Evolutionary conservation across 177 flowering plant species (phyloP).

Genomic region (Vitis hybrid): DNA sequence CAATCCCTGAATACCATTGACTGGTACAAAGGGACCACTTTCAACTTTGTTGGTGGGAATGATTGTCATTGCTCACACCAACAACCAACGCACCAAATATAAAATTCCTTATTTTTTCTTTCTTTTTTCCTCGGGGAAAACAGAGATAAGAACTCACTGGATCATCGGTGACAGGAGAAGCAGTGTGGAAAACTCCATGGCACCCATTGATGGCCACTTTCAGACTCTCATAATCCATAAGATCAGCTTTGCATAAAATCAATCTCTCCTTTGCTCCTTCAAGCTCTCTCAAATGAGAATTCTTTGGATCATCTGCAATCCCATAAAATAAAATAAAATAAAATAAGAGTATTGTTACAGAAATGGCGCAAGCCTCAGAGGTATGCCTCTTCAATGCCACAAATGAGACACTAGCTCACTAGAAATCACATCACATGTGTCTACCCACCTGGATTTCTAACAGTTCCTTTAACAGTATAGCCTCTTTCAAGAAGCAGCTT

Average conservation of each 20-base stretch:
- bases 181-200: constrained; percentile 93
- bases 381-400: too few relatives aligned
- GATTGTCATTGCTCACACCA: too few relatives aligned
- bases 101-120: neutral
- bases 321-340: neutral
- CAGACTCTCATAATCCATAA: constrained; percentile 69
- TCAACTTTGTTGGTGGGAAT: too few relatives aligned
- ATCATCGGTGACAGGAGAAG: constrained; percentile 95
- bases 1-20: too few relatives aligned
- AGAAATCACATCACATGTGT: neutral
- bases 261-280: constrained; percentile 87
- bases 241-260: constrained; percentile 70
- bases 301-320: constrained; percentile 81
- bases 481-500: constrained; percentile 71
- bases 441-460: constrained; percentile 70
- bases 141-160: constrained; percentile 44
- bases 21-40: too few relatives aligned
- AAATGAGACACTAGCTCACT: too few relatives aligned
- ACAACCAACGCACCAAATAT: too few relatives aligned
- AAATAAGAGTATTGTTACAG: neutral
- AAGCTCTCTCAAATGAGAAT: constrained; percentile 72
- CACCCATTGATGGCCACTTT: constrained; percentile 77
- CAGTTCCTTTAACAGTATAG: constrained; percentile 75
- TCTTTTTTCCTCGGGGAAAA: neutral
- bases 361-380: neutral